These are phyloP conservation scores for Leishmania guyanensis DNA, from an alignment of 208 protist genomes.

Conservation along the genomic window DNA sequence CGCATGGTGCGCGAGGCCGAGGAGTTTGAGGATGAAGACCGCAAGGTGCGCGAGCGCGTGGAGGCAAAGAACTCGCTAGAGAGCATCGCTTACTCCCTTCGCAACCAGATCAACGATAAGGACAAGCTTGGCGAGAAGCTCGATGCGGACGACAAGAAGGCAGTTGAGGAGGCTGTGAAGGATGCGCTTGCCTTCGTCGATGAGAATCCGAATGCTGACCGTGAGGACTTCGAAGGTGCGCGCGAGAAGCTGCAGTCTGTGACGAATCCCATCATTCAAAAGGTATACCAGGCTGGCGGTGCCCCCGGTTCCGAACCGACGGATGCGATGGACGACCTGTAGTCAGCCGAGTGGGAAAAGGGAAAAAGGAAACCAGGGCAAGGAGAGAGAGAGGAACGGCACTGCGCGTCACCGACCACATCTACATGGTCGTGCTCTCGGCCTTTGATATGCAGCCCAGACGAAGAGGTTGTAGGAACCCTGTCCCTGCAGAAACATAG, in stretches of 20 bases:
- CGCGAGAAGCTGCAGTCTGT: conserved; percentile 93
- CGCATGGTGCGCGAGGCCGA: conserved; percentile 94
- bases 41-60: conserved; percentile 76
- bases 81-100: conserved; percentile 96
- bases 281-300: conserved; percentile 69
- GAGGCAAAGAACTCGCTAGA: conserved; percentile 95
- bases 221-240: conserved; percentile 93
- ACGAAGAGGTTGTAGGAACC: background rate
- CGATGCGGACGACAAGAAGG: conserved; percentile 88
- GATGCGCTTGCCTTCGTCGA: conserved; percentile 96
- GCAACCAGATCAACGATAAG: conserved; percentile 94
- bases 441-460: background rate
- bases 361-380: background rate
- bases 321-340: conserved; percentile 82
- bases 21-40: conserved; percentile 92
- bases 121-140: conserved; percentile 93
- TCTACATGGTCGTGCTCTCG: background rate
- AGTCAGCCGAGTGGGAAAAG: conserved; percentile 16
- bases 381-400: background rate
- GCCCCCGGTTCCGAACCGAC: conserved; percentile 35
- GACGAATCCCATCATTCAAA: conserved; percentile 96
- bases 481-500: background rate
- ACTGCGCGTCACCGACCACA: background rate
- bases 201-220: conserved; percentile 93
- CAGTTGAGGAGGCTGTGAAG: conserved; percentile 86